Evolutionary conservation across 2,329 filamentous ascomycete species (phyloP).

Genomic region (Talaromyces verruculosus): DNA sequence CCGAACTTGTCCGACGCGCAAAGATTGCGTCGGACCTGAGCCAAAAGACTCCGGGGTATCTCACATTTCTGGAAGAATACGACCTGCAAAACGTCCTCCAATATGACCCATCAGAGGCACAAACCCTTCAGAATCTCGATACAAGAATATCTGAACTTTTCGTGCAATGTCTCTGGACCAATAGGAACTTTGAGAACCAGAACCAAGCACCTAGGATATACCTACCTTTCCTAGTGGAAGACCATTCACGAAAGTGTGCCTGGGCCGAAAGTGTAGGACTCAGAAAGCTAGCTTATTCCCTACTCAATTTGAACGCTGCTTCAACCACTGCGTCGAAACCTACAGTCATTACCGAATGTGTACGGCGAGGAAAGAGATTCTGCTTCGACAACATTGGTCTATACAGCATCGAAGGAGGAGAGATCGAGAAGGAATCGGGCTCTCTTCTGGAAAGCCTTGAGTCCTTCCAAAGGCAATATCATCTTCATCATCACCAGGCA

Average conservation of each 20-base stretch:
- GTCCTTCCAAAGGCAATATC: conserved; percentile 21
- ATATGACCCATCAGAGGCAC: conserved; percentile 3
- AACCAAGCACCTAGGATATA: conserved; percentile 53
- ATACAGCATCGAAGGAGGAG: conserved; percentile 25
- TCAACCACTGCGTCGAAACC: conserved; percentile 25
- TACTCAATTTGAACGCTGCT: conserved; percentile 41
- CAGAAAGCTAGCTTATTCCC: conserved; percentile 57
- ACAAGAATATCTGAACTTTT: conserved; percentile 54
- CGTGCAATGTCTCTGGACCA: conserved; percentile 42
- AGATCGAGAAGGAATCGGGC: conserved; percentile 20
- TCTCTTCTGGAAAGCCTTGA: conserved; percentile 29
- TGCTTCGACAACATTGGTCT: conserved; percentile 31
- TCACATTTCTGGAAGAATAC: conserved; percentile 40
- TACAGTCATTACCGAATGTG: conserved; percentile 34
- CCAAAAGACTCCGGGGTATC: conserved; percentile 28
- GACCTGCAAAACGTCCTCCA: conserved; percentile 22
- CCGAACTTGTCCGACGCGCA: conserved; percentile 35
- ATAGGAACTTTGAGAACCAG: conserved; percentile 24
- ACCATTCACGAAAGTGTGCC: conserved; percentile 54
- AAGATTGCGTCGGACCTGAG: conserved; percentile 26
- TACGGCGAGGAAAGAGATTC: conserved; percentile 40
- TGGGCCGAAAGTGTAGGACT: conserved; percentile 57
- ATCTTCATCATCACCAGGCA: conserved; percentile 18
- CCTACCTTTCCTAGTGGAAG: conserved; percentile 63
- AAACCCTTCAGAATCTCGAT: conserved; percentile 40